Conservation (phyloP, 1,284 basidiomycete genomes). For the Ganoderma meredithae region DNA sequence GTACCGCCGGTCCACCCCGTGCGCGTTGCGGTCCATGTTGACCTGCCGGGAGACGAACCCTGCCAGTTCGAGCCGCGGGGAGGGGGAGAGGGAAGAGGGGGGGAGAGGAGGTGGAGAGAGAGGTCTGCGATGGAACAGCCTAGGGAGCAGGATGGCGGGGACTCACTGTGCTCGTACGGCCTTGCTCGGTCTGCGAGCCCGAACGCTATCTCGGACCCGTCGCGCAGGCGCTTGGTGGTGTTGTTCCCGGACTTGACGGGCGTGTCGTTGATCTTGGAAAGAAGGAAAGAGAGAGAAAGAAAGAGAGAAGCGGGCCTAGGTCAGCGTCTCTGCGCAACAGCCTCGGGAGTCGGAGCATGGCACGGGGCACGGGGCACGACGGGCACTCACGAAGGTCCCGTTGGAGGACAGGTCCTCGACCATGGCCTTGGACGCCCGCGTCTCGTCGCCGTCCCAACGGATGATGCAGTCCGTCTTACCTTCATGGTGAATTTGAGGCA, state of each 20-base stretch:
- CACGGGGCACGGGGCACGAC: too few species aligned
- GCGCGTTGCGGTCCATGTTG: neutral
- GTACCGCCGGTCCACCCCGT: neutral
- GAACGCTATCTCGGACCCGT: slow-evolving; percentile 86
- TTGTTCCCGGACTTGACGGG: slow-evolving; percentile 60
- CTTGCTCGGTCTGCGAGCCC: slow-evolving; percentile 45
- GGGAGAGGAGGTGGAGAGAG: too few species aligned
- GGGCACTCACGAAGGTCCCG: slow-evolving; percentile 81
- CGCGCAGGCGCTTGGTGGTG: slow-evolving; percentile 64
- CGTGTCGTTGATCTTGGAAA: slow-evolving; percentile 70
- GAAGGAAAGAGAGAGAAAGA: too few species aligned
- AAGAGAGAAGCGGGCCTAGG: too few species aligned
- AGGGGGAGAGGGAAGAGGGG: too few species aligned
- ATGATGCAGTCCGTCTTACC: slow-evolving; percentile 61
- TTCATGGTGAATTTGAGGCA: neutral
- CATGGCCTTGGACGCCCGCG: slow-evolving; percentile 59
- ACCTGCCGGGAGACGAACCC: neutral
- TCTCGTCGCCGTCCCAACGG: slow-evolving; percentile 68
- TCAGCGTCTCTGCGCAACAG: too few species aligned
- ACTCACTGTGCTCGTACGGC: too few species aligned
- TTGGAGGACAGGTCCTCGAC: slow-evolving; percentile 85
- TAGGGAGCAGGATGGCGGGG: too few species aligned
- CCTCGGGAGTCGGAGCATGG: too few species aligned
- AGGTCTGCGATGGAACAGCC: too few species aligned
- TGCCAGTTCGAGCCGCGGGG: neutral